Conservation (phyloP, 2,329 filamentous ascomycete species). For the Cylindrodendrum hubeiense region DNA sequence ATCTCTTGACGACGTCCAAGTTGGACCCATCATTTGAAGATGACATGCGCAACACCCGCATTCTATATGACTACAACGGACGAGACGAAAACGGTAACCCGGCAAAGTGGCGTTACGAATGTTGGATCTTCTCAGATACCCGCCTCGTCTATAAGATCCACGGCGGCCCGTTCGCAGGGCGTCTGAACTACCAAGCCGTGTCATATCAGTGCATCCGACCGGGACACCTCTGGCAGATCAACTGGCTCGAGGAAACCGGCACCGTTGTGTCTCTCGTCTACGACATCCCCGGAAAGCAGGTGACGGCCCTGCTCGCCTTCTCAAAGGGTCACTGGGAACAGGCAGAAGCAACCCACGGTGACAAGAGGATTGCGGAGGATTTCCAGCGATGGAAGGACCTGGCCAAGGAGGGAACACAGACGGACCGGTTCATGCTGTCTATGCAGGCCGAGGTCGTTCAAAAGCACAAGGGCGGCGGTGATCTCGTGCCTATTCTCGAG, state of each 20-base stretch:
- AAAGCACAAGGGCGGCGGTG: slow-evolving; percentile 62
- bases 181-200: slow-evolving; percentile 64
- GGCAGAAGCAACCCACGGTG: slow-evolving; percentile 62
- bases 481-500: slow-evolving; percentile 56
- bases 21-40: slow-evolving; percentile 48
- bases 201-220: slow-evolving; percentile 69
- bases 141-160: slow-evolving; percentile 70
- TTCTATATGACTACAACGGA: slow-evolving; percentile 69
- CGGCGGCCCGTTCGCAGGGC: slow-evolving; percentile 69
- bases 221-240: slow-evolving; percentile 70
- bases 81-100: slow-evolving; percentile 60
- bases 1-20: background rate
- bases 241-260: slow-evolving; percentile 71
- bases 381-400: slow-evolving; percentile 64
- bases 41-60: slow-evolving; percentile 65
- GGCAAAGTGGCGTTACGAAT: slow-evolving; percentile 71
- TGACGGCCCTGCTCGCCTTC: slow-evolving; percentile 66
- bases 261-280: slow-evolving; percentile 67
- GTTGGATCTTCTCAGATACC: slow-evolving; percentile 68
- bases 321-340: slow-evolving; percentile 68
- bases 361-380: slow-evolving; percentile 65
- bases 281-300: slow-evolving; percentile 61
- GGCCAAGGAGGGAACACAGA: slow-evolving; percentile 61
- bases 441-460: slow-evolving; percentile 66
- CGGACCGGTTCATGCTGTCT: slow-evolving; percentile 62